These are phyloP conservation scores for Sherardia arvensis DNA, from an alignment of 257 asterid genomes.

Conservation along the genomic window DNA sequence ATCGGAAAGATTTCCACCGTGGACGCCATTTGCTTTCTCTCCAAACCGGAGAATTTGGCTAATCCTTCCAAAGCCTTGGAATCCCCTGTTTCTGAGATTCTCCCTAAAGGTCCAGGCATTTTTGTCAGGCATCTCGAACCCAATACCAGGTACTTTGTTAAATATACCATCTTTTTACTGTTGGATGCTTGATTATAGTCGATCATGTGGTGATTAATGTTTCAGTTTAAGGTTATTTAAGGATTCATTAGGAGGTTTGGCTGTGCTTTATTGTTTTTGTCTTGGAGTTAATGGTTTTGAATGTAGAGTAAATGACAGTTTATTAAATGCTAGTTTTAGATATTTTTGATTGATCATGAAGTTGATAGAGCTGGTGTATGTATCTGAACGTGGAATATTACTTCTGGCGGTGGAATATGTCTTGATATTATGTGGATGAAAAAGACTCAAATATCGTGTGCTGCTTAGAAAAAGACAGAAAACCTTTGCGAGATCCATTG, in stretches of 20 bases:
- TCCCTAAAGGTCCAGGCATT: constrained; percentile 25
- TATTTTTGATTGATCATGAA: neutral
- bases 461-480: neutral
- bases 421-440: neutral
- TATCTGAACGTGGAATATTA: neutral
- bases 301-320: neutral
- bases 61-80: constrained; percentile 60
- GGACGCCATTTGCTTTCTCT: constrained; percentile 58
- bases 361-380: neutral
- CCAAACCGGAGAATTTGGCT: constrained; percentile 39
- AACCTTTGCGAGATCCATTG: neutral
- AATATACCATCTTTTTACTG: neutral
- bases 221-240: neutral
- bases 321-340: neutral
- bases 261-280: neutral
- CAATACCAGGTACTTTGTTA: constrained; percentile 52
- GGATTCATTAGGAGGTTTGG: no score
- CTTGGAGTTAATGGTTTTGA: neutral
- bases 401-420: neutral
- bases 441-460: neutral
- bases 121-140: constrained; percentile 57
- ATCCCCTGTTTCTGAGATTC: constrained; percentile 35
- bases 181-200: no score
- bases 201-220: neutral
- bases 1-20: constrained; percentile 58